Percentiles rank a stretch among this genome's conserved stretches.
phyloP scores from a whole-genome alignment of 441 rosid genomes.

The Flueggea neowawraea region DNA sequence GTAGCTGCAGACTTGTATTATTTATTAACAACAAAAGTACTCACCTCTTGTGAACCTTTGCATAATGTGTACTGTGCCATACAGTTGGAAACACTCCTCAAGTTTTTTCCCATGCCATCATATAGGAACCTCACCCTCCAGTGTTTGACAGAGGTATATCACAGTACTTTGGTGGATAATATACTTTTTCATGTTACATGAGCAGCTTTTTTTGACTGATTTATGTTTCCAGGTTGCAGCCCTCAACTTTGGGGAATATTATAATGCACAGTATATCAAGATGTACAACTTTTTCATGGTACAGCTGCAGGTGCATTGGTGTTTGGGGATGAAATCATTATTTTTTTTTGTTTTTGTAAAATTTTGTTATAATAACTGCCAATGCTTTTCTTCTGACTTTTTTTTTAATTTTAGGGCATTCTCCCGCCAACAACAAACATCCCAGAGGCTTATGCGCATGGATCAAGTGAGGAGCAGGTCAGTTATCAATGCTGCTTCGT shows the following conservation, averaged over 20 bases:
- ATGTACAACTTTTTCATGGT: constrained; percentile 80
- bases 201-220: constrained; percentile 5
- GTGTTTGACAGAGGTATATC: constrained; percentile 92
- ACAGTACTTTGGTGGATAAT: background rate
- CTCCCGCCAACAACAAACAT: constrained; percentile 80
- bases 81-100: constrained; percentile 94
- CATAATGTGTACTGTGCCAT: constrained; percentile 18
- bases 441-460: constrained; percentile 93
- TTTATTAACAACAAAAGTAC: background rate
- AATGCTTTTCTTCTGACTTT: constrained; percentile 5
- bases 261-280: constrained; percentile 75
- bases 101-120: constrained; percentile 80
- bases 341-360: background rate
- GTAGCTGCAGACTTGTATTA: background rate
- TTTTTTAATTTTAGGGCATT: constrained; percentile 51
- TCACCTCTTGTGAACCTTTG: too few species aligned
- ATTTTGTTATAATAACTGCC: constrained; percentile 5
- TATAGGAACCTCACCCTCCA: constrained; percentile 97
- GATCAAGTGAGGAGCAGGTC: constrained; percentile 93
- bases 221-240: constrained; percentile 74
- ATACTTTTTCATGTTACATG: constrained; percentile 5
- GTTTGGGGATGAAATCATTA: constrained; percentile 6
- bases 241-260: constrained; percentile 91
- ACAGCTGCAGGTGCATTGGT: constrained; percentile 64
- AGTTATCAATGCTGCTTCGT: constrained; percentile 20